These are phyloP conservation scores for Ophiocordyceps camponoti-floridani DNA, from an alignment of 2,329 filamentous ascomycete species.

Conservation along the genomic window DNA sequence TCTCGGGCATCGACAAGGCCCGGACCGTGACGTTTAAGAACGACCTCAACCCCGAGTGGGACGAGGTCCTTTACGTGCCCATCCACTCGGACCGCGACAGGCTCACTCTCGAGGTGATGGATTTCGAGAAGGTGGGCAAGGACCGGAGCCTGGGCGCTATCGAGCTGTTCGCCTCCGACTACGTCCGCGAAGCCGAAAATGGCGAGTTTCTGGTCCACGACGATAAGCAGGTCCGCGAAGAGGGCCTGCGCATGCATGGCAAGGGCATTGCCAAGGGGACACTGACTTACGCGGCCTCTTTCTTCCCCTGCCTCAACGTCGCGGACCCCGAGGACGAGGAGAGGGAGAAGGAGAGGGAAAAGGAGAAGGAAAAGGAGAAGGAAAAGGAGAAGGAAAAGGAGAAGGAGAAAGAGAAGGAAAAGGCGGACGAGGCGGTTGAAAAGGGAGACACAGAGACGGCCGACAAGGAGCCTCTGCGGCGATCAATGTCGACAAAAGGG, in stretches of 20 bases:
- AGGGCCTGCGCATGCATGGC: constrained; percentile 55
- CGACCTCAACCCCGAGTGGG: constrained; percentile 87
- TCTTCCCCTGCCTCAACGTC: constrained; percentile 78
- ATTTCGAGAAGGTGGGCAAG: constrained; percentile 79
- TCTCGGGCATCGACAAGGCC: constrained; percentile 80
- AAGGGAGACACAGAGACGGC: constrained; percentile 11
- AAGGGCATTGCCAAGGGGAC: constrained; percentile 61
- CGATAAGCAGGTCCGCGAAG: constrained; percentile 47
- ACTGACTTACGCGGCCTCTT: constrained; percentile 67
- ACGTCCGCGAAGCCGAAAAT: constrained; percentile 55
- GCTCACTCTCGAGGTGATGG: constrained; percentile 85
- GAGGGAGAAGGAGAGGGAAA: constrained; percentile 30
- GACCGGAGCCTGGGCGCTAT: constrained; percentile 74
- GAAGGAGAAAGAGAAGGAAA: too few species aligned
- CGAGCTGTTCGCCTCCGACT: constrained; percentile 63
- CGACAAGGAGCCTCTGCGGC: constrained; percentile 7
- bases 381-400: constrained; percentile 24
- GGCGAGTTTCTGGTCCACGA: constrained; percentile 72
- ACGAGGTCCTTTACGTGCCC: constrained; percentile 88
- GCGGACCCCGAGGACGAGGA: constrained; percentile 80
- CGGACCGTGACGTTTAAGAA: constrained; percentile 93
- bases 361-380: constrained; percentile 17
- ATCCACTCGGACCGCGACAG: constrained; percentile 74
- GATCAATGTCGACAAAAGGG: constrained; percentile 18
- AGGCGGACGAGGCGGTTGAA: constrained; percentile 57